These are phyloP conservation scores for Paramecium pentaurelia DNA, from an alignment of 73 alveolate species.

Conservation along the genomic window DNA sequence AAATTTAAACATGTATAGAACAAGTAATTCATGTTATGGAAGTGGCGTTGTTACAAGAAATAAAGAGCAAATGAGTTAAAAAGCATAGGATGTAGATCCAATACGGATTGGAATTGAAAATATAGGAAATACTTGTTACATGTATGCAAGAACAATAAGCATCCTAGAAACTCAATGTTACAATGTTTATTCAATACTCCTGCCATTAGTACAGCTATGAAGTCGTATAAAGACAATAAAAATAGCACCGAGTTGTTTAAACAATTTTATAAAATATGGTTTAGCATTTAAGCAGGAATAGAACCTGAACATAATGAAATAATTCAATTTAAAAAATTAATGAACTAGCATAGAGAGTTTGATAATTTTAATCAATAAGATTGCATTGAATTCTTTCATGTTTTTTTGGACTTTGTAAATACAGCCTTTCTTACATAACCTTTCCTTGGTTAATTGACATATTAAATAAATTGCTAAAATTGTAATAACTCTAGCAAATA, in stretches of 20 bases:
- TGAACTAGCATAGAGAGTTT: background rate
- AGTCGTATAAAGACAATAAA: background rate
- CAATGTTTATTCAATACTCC: slow-evolving; percentile 36
- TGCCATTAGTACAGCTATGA: background rate
- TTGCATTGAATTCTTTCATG: slow-evolving; percentile 37
- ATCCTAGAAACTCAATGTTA: slow-evolving; percentile 24
- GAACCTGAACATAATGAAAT: background rate
- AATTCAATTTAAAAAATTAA: background rate
- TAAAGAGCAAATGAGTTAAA: background rate
- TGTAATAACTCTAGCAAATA: background rate
- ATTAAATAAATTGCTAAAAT: slow-evolving; percentile 7
- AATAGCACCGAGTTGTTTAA: background rate
- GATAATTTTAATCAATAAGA: slow-evolving; percentile 7
- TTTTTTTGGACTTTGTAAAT: background rate
- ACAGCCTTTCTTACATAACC: background rate
- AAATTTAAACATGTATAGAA: slow-evolving; percentile 13
- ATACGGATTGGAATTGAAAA: slow-evolving; percentile 9
- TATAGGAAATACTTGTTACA: slow-evolving; percentile 45
- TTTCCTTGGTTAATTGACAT: background rate
- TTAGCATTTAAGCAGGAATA: background rate
- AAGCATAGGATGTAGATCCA: background rate
- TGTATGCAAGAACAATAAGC: slow-evolving; percentile 3
- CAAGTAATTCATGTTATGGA: background rate
- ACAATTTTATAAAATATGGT: slow-evolving; percentile 23
- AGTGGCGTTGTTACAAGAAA: slow-evolving; percentile 4